phyloP scores from a whole-genome alignment of 352 stramenopile species.

The Globisporangium nagaii region DNA sequence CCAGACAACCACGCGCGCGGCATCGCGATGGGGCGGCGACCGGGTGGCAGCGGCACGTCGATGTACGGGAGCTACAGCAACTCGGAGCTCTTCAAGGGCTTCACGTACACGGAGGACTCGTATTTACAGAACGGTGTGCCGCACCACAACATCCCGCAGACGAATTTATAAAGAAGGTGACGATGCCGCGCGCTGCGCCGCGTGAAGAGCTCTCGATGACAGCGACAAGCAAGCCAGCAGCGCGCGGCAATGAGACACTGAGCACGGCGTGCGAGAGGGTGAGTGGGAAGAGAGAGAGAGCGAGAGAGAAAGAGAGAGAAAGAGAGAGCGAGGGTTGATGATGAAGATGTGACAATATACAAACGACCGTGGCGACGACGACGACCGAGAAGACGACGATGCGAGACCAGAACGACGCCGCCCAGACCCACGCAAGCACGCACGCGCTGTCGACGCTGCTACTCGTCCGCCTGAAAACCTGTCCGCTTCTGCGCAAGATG shows the following conservation, averaged over 20 bases:
- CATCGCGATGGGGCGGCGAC: constrained; percentile 47
- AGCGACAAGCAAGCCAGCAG: too few relatives aligned
- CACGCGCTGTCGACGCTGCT: too few relatives aligned
- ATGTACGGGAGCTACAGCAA: constrained; percentile 48
- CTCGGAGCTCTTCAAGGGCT: constrained; percentile 77
- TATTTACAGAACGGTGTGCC: constrained; percentile 62
- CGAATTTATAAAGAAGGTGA: constrained; percentile 41
- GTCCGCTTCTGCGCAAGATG: too few relatives aligned
- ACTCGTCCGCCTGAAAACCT: too few relatives aligned
- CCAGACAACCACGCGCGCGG: constrained; percentile 76
- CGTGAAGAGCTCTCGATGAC: too few relatives aligned
- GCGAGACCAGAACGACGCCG: not conserved
- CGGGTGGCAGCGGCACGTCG: constrained; percentile 26
- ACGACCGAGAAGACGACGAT: not conserved
- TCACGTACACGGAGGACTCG: constrained; percentile 84
- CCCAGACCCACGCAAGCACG: not conserved
- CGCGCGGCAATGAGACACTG: not conserved
- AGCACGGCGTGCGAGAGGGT: not conserved
- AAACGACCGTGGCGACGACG: not conserved
- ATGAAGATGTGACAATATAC: constrained; percentile 2
- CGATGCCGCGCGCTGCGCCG: too few relatives aligned
- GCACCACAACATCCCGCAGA: constrained; percentile 22
- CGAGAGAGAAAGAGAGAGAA: not conserved
- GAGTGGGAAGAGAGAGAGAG: not conserved
- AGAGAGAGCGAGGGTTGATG: not conserved